These are phyloP conservation scores for Clonostachys sp. DNA, from an alignment of 2,329 filamentous ascomycete species.

Conservation along the genomic window DNA sequence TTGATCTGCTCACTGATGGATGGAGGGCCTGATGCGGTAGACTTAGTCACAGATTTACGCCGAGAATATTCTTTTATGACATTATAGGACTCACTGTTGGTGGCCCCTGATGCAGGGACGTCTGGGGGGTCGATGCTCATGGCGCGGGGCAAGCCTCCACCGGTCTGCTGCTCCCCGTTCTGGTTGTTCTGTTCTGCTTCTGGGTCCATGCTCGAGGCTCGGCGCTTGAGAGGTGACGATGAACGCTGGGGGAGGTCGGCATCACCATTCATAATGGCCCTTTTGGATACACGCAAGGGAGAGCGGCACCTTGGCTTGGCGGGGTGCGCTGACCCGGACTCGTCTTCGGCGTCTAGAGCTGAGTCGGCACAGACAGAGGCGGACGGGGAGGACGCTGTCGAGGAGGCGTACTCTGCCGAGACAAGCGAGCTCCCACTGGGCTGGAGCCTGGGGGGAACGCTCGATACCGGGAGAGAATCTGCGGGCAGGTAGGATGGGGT, in stretches of 20 bases:
- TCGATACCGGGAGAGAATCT: slow-evolving; percentile 41
- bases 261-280: slow-evolving; percentile 56
- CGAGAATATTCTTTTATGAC: too few species aligned
- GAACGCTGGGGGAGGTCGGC: slow-evolving; percentile 54
- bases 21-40: slow-evolving; percentile 18
- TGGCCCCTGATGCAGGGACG: slow-evolving; percentile 8
- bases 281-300: slow-evolving; percentile 43
- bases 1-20: slow-evolving; percentile 58
- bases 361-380: slow-evolving; percentile 51
- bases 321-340: slow-evolving; percentile 31
- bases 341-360: slow-evolving; percentile 51
- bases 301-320: slow-evolving; percentile 41
- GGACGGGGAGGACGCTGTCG: slow-evolving; percentile 53
- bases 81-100: not conserved
- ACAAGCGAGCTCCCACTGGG: slow-evolving; percentile 31
- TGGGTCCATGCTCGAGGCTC: slow-evolving; percentile 57
- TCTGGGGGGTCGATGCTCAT: slow-evolving; percentile 35
- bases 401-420: slow-evolving; percentile 45
- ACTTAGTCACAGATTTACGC: not conserved
- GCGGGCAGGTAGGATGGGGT: slow-evolving; percentile 32
- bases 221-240: slow-evolving; percentile 60
- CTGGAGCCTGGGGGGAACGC: slow-evolving; percentile 48
- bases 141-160: slow-evolving; percentile 22
- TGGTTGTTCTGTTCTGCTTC: slow-evolving; percentile 30
- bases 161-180: slow-evolving; percentile 15